phyloP scores from a whole-genome alignment of 2,329 filamentous ascomycete genomes.

The Colletotrichum lupini region DNA sequence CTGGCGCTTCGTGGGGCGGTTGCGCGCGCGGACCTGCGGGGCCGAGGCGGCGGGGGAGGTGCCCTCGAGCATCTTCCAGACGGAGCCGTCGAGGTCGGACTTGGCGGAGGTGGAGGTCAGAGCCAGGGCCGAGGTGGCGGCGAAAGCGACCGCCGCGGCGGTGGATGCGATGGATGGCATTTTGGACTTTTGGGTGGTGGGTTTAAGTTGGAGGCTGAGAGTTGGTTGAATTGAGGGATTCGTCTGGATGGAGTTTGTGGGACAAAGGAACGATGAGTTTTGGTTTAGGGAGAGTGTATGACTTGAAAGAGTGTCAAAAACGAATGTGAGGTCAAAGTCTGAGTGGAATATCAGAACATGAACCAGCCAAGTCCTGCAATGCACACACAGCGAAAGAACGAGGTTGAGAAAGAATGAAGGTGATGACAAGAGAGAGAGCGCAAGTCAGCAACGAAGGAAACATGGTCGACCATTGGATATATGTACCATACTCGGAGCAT shows the following conservation, averaged over 20 bases:
- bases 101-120: conserved; percentile 37
- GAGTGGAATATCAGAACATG: not conserved
- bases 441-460: not conserved
- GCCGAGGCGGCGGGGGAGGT: not conserved
- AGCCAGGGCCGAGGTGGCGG: conserved; percentile 36
- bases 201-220: too few relatives aligned
- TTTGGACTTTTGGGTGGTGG: not conserved
- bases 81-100: conserved; percentile 41
- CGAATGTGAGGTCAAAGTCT: not conserved
- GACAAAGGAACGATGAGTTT: not conserved
- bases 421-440: too few relatives aligned
- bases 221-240: too few relatives aligned
- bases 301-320: not conserved
- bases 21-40: conserved; percentile 22
- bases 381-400: not conserved
- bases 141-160: conserved; percentile 37
- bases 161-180: conserved; percentile 40
- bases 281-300: fast-evolving
- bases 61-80: conserved; percentile 38
- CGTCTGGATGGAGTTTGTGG: not conserved
- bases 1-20: conserved; percentile 42
- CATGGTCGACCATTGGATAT: not conserved
- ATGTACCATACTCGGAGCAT: not conserved
- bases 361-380: conserved; percentile 4
- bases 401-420: not conserved